Evolutionary conservation across 1,139 yeast species (phyloP).

Genomic region (Tardiomyces blankii): DNA sequence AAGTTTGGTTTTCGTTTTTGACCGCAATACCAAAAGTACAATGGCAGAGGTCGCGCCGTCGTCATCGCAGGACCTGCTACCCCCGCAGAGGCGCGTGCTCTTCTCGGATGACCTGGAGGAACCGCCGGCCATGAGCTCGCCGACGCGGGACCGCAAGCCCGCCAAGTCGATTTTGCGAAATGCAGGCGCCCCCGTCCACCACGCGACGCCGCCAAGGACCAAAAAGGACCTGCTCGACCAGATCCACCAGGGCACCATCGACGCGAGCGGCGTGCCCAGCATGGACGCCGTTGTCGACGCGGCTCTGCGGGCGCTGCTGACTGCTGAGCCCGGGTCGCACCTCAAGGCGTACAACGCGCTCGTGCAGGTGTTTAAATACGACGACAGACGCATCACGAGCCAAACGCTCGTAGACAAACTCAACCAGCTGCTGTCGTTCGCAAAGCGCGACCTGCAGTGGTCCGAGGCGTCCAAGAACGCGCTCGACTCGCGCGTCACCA

Average conservation of each 20-base stretch:
- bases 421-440: slow-evolving; percentile 2
- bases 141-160: background rate
- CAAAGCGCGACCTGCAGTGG: slow-evolving; percentile 4
- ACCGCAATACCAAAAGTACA: too few species aligned
- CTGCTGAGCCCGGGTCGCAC: background rate
- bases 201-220: too few species aligned
- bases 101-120: background rate
- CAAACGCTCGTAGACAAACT: background rate
- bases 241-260: background rate
- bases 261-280: background rate
- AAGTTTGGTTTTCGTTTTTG: too few species aligned
- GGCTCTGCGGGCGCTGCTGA: background rate
- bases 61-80: background rate
- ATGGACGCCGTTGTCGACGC: background rate
- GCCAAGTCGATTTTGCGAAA: background rate
- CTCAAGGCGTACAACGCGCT: background rate
- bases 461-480: slow-evolving; percentile 1
- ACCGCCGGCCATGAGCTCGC: background rate
- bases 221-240: background rate
- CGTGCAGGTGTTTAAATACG: background rate
- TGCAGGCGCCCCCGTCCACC: background rate
- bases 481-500: slow-evolving; percentile 3
- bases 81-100: background rate
- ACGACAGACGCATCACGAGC: background rate
- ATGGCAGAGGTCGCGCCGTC: background rate